phyloP scores from a whole-genome alignment of 768 basidiomycete genomes.

The Hygrophorus russula region DNA sequence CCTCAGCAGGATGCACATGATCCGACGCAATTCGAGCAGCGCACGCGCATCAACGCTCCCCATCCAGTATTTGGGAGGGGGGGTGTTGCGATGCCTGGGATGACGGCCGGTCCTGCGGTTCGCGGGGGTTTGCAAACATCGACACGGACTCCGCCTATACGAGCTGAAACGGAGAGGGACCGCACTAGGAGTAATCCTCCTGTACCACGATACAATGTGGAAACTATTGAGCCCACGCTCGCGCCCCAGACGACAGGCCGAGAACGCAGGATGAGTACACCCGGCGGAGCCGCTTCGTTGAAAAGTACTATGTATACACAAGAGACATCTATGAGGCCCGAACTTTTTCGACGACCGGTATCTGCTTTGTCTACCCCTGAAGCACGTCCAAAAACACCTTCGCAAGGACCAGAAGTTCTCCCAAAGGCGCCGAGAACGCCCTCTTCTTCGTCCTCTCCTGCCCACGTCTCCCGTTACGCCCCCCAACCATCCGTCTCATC shows the following conservation, averaged over 20 bases:
- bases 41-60: conserved; percentile 34
- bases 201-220: neutral
- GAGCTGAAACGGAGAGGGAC: conserved; percentile 2
- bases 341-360: conserved; percentile 1
- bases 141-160: neutral
- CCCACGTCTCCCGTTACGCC: conserved; percentile 12
- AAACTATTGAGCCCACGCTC: neutral
- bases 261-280: conserved; percentile 29
- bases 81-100: conserved; percentile 68
- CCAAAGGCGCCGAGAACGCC: neutral
- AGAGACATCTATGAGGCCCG: neutral
- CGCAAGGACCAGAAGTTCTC: neutral
- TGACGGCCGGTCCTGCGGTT: conserved; percentile 23
- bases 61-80: conserved; percentile 73
- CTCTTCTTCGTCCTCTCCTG: conserved; percentile 10
- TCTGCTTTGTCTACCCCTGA: conserved; percentile 8
- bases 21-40: conserved; percentile 58
- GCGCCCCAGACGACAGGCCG: conserved; percentile 11
- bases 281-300: conserved; percentile 1
- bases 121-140: no score
- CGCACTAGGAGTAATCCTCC: neutral
- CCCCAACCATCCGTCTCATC: conserved; percentile 15
- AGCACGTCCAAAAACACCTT: neutral
- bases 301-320: neutral
- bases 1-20: conserved; percentile 61